Evolutionary conservation across 257 asterid species (phyloP), one percentile per base, ranked within the genome.

Genomic region (Solanum rostratum): DNA sequence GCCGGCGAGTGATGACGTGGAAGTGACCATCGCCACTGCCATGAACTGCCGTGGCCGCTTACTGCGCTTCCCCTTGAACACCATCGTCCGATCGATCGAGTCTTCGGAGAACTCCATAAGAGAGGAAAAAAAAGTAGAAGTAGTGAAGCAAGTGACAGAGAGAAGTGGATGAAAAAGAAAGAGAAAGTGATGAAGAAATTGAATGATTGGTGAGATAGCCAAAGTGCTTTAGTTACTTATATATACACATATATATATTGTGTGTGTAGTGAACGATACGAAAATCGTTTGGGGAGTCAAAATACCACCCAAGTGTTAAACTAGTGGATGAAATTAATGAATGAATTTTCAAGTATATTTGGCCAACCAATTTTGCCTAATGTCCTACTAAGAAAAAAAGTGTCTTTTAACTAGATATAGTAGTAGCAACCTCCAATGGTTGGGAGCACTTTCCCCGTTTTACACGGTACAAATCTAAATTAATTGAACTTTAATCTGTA

Each of bases 51-150:
- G 66, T 10, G 80, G 90, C 29, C 94, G 93, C 90, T 92, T 93
- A 49, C 89, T 88, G 8, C 97, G 94, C 85, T 90, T 95, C 79
- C 94, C 88, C 87, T 92, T 95, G 13, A 90, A 84, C 89, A 92
- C 83, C 73, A 85, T 49, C 10, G 86, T 70, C 18, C 84, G 95
- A 79, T 92, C 96, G 57, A 20, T 85, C 12, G 89, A 87, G 24
- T 83, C 89, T 1, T 93, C 84, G 10, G 93, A 87, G 37, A 92
- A 93, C 22, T 92, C 96, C 84, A 86, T 24, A 54, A 66, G 46
- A 65, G 74, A 18, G 16, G 82, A 84, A 63, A 88, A 88, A 84
- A 90, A 12, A 57, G 19, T 29, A 55, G 18, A 70, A 22, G 37
- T 27, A 79, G 46, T 41, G 39, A 79, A 54, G 62, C 46, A 46